Conservation (phyloP, 208 protist genomes). For the Porcisia deanei region DNA sequence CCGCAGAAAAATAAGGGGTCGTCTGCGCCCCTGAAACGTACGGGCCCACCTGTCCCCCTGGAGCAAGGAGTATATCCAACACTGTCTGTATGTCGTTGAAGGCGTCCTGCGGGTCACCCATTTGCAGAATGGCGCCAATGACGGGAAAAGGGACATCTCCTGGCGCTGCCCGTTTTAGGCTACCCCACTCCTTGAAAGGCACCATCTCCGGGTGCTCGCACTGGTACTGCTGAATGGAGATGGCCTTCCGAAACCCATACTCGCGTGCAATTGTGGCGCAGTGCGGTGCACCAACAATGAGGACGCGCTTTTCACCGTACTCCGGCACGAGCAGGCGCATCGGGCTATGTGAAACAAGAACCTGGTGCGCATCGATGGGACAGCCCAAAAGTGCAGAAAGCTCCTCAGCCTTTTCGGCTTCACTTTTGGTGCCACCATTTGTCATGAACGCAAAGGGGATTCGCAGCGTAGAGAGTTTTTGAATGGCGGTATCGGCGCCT, state of each 20-base stretch:
- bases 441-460: conserved; percentile 88
- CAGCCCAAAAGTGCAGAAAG: conserved; percentile 64
- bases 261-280: conserved; percentile 52
- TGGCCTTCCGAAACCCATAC: conserved; percentile 77
- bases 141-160: conserved; percentile 42
- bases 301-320: conserved; percentile 52
- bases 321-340: conserved; percentile 69
- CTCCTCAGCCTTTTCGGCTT: conserved; percentile 75
- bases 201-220: conserved; percentile 73
- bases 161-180: conserved; percentile 17
- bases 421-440: conserved; percentile 68
- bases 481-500: conserved; percentile 69
- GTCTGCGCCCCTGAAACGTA: conserved; percentile 65
- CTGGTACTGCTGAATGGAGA: conserved; percentile 75
- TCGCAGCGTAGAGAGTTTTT: conserved; percentile 53
- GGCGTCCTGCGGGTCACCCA: conserved; percentile 72
- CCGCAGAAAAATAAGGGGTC: conserved; percentile 65
- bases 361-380: conserved; percentile 52
- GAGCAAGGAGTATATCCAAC: conserved; percentile 74
- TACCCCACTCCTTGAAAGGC: conserved; percentile 74
- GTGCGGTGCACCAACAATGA: conserved; percentile 62
- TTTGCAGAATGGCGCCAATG: conserved; percentile 74
- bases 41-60: conserved; percentile 47
- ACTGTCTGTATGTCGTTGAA: conserved; percentile 84
- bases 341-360: conserved; percentile 77